These are phyloP conservation scores for Luffa acutangula DNA, from an alignment of 306 rosid genomes.

Conservation along the genomic window DNA sequence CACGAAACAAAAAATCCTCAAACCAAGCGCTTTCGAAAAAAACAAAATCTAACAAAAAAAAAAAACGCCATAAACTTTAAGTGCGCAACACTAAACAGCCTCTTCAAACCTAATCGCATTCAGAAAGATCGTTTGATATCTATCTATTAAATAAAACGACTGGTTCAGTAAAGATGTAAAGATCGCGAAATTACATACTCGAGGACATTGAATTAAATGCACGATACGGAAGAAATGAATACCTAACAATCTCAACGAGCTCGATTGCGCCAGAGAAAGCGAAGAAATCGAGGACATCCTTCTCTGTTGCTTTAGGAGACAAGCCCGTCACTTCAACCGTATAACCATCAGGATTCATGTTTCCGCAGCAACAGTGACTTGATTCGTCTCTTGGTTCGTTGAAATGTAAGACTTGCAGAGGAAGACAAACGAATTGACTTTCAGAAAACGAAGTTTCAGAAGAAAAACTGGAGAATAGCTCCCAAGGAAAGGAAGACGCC, in stretches of 20 bases:
- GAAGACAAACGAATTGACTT: not conserved
- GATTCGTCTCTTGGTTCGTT: not conserved
- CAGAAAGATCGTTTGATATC: not conserved
- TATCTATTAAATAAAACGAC: not conserved
- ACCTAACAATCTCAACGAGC: constrained; percentile 65
- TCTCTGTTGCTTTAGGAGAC: constrained; percentile 65
- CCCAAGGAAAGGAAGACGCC: not conserved
- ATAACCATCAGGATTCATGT: constrained; percentile 47
- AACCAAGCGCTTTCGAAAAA: not conserved
- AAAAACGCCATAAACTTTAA: not conserved
- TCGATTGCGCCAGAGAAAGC: constrained; percentile 66
- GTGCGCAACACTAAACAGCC: not conserved
- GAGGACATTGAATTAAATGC: not conserved
- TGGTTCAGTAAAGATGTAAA: not conserved
- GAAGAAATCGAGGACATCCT: constrained; percentile 66
- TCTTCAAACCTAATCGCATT: not conserved
- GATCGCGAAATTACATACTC: not conserved
- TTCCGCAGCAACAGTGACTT: not conserved
- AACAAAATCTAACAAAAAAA: not conserved
- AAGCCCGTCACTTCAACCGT: constrained; percentile 70
- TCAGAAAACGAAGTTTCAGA: not conserved
- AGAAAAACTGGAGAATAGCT: not conserved
- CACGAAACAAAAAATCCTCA: not conserved
- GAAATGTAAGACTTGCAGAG: not conserved
- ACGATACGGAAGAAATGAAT: not conserved